Evolutionary conservation across 768 basidiomycete species (phyloP), one percentile per base, ranked within the genome.

Genomic region (Leccinum arenicola): DNA sequence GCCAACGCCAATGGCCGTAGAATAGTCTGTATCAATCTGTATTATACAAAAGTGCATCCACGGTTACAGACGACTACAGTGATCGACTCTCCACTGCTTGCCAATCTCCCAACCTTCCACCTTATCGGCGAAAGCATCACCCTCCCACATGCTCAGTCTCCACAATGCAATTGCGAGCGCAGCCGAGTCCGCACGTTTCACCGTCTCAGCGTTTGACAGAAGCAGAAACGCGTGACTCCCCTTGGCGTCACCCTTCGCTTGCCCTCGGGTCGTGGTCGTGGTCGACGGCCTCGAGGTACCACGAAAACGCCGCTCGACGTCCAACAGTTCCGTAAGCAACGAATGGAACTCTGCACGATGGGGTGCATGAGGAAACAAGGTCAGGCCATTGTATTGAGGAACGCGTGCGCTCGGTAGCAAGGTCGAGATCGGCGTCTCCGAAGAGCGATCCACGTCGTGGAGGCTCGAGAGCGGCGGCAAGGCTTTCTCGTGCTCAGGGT

Each of bases 121-220:
- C 14, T 35, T 17, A 43, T 51, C 50, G 17, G 27, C 23, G n/a
- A 66, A 73, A 3, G 70, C 52, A 45, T 73, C 75, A 2, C 85
- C 83, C 66, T 91, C 87, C 79, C 86, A 94, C 83, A 93, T 85
- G 59, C 86, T 78, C 47, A 92, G 59, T 60, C 92, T 83, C 91
- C 91, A 93, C 17, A 93, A 68, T 1, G 92, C 89, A 47, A 87
- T 80, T 0, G 86, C 87, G 12, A 88, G 74, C 6, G 85, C 79
- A 2, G 81, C 84, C 7, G 82, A 75, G 65, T 93, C 91, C 0
- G 79, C 86, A 38, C 84, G 76, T 56, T 70, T 71, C 17, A 80
- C 68, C 0, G 80, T 83, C 25, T 78, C 70, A 14, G 73, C 75
- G 55, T 83, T 78, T 7, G 88, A 84, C 55, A 72, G 76, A 14